Base-by-base conservation (phyloP, 2,329 filamentous ascomycete genomes). In the Claviceps sp. region DNA sequence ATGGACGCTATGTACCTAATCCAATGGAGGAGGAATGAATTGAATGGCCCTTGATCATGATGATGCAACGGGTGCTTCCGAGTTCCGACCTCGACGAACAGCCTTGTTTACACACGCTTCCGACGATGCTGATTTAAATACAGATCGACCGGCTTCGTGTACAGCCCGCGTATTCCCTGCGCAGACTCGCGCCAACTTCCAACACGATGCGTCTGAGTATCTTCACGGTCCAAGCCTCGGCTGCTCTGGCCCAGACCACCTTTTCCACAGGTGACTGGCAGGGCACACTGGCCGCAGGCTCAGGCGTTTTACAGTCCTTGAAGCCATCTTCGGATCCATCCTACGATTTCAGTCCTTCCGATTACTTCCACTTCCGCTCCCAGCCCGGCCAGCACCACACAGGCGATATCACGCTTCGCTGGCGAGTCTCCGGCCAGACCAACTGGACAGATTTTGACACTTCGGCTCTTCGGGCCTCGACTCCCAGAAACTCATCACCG, bases 381-480 rank as follows among this genome's bases (percentile, higher is more conserved):
- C 66, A 67, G 13, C 72, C 78, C 53, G 72, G 73, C 3, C 73
- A 79, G 54, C 80, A 81, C 55, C 78, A 82, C 59, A 74, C 75
- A 57, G 78, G 78, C 4, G 78, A 82, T 46, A 65, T 82, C 41
- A 80, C 75, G 0, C 69, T 76, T 45, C 72, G 76, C 13, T 81
- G 78, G 58, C 74, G 76, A n/a, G 56, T 63, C 2, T 61, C 60
- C 1, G 67, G 65, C 5, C 51, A 53, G 13, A 61, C 56, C 1
- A 49, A 57, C 2, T 81, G 78, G 78, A 69, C 64, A 2, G 62
- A 66, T 11, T 69, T 68, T 11, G 70, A 79, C 56, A 74, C 76
- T 4, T 69, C 76, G 0, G 57, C 63, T 19, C 48, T 45, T 4
- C 48, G 48, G 17, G 17, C 17, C 5, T 38, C 40, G 7, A 16